Conservation (phyloP, 192 early-diverging fungal species). For the Phlyctochytrium bullatum region DNA sequence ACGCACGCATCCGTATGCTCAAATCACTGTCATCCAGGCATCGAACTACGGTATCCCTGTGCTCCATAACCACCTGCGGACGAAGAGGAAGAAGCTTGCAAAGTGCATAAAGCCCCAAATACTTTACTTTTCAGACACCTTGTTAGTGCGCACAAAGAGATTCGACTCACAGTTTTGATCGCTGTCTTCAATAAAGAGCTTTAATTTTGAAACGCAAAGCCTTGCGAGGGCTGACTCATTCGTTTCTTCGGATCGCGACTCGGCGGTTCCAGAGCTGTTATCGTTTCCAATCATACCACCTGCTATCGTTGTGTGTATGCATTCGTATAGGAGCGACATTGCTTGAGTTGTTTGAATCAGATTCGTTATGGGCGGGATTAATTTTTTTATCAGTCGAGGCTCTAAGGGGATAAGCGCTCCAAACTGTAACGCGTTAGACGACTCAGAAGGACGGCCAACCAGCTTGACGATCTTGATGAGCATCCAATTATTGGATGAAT, state of each 20-base stretch:
- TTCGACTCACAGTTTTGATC: conserved; percentile 85
- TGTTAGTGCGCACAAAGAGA: neutral
- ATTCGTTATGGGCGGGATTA: conserved; percentile 77
- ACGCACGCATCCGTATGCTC: conserved; percentile 83
- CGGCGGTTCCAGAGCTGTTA: too few relatives aligned
- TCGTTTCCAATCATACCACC: conserved; percentile 72
- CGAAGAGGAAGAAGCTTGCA: conserved; percentile 79
- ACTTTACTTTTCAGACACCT: conserved; percentile 64
- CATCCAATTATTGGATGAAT: conserved; percentile 98
- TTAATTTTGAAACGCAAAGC: conserved; percentile 80
- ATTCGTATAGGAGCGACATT: conserved; percentile 98
- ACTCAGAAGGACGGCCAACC: conserved; percentile 41
- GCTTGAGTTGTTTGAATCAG: conserved; percentile 86
- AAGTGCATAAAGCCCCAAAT: conserved; percentile 86
- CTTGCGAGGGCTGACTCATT: conserved; percentile 60
- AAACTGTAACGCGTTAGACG: conserved; percentile 58
- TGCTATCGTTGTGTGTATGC: conserved; percentile 87
- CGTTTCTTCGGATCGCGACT: conserved; percentile 41
- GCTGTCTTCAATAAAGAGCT: conserved; percentile 74
- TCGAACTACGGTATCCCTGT: conserved; percentile 77
- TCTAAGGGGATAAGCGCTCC: conserved; percentile 87
- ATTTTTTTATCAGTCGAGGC: conserved; percentile 88
- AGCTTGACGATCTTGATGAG: conserved; percentile 99
- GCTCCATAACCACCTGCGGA: conserved; percentile 77
- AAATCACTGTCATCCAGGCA: conserved; percentile 92